These are phyloP conservation scores for Gossypium bickii DNA, from an alignment of 345 rosid genomes.

Conservation along the genomic window DNA sequence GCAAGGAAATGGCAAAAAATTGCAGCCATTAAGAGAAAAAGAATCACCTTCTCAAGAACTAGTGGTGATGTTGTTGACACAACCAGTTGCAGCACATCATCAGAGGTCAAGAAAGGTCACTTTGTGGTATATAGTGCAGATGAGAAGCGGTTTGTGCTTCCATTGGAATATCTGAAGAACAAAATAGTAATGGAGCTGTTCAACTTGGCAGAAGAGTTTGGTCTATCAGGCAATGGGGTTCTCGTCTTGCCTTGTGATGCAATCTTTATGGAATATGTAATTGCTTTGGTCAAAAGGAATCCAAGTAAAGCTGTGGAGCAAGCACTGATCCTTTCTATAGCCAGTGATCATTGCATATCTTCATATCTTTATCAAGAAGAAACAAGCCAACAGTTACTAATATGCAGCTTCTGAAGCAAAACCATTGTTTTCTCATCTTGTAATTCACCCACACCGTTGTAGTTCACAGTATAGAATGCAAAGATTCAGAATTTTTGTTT, in stretches of 20 bases:
- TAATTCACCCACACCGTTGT: not conserved
- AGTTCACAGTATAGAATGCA: not conserved
- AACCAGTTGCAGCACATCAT: not conserved
- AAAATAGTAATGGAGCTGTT: not conserved
- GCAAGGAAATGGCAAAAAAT: conserved; percentile 37
- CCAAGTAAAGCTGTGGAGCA: conserved; percentile 14
- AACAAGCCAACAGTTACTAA: not conserved
- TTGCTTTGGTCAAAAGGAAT: conserved; percentile 9
- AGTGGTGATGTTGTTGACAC: no score
- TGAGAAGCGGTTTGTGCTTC: not conserved
- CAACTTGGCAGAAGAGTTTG: not conserved
- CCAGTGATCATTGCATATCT: conserved; percentile 5
- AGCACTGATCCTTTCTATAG: conserved; percentile 20
- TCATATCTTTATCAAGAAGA: not conserved
- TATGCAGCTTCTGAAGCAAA: conserved; percentile 11
- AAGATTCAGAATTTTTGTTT: not conserved
- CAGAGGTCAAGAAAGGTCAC: not conserved
- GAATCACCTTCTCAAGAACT: conserved; percentile 9
- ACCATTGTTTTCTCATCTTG: not conserved
- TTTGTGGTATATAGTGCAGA: not conserved
- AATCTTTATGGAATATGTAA: conserved; percentile 16
- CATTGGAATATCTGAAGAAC: conserved; percentile 1
- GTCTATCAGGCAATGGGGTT: not conserved
- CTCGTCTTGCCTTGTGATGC: conserved; percentile 5
- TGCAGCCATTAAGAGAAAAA: conserved; percentile 24